These are phyloP conservation scores for Trametes gibbosa DNA, from an alignment of 768 basidiomycete genomes.

Conservation along the genomic window DNA sequence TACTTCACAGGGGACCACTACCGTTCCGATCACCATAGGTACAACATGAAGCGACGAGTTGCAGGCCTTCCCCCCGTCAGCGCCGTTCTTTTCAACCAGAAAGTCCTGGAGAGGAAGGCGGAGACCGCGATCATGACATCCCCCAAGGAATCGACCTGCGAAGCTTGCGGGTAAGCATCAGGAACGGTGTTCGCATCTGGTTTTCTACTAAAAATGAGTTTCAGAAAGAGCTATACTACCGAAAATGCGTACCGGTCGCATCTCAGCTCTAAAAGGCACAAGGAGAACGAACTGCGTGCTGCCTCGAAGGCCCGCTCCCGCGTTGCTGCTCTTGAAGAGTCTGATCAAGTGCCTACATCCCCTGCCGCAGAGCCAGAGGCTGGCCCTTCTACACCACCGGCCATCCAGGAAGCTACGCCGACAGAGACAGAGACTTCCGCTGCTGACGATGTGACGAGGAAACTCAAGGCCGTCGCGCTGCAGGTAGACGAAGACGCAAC, in stretches of 20 bases:
- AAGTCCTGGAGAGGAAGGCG: slow-evolving; percentile 74
- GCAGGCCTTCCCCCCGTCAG: slow-evolving; percentile 87
- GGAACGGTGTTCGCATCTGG: not conserved
- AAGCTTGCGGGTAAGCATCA: slow-evolving; percentile 72
- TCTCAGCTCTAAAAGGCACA: slow-evolving; percentile 85
- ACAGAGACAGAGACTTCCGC: slow-evolving; percentile 1
- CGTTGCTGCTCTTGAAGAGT: not conserved
- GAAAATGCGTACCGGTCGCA: slow-evolving; percentile 90
- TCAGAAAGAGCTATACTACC: slow-evolving; percentile 86
- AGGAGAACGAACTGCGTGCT: slow-evolving; percentile 64
- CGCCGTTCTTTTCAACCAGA: slow-evolving; percentile 76
- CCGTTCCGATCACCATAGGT: slow-evolving; percentile 91
- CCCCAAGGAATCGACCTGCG: slow-evolving; percentile 60
- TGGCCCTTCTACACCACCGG: not conserved
- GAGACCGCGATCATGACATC: slow-evolving; percentile 73
- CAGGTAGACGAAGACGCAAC: slow-evolving; percentile 38
- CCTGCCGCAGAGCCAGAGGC: not conserved
- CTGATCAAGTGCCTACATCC: not conserved
- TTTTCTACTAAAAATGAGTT: not conserved
- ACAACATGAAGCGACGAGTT: slow-evolving; percentile 97
- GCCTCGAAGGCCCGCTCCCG: slow-evolving; percentile 24
- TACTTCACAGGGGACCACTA: slow-evolving; percentile 71
- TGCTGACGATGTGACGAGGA: not conserved
- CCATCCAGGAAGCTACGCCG: not conserved
- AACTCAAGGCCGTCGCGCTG: slow-evolving; percentile 23